These are phyloP conservation scores for Parastagonospora avenae DNA, from an alignment of 2,329 filamentous ascomycete species.

Conservation along the genomic window DNA sequence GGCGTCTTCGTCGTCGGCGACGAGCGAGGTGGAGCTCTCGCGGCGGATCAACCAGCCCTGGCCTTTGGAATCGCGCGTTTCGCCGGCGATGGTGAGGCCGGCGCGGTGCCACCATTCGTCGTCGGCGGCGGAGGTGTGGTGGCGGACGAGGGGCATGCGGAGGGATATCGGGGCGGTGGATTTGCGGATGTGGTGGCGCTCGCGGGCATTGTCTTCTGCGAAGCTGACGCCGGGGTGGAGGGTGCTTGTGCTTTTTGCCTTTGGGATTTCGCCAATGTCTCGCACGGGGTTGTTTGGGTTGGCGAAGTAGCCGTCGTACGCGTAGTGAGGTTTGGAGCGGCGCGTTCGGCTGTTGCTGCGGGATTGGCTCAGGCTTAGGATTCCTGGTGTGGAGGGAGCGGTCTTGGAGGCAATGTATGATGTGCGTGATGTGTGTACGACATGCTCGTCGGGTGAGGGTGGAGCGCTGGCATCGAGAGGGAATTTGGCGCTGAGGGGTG, in stretches of 20 bases:
- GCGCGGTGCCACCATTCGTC: constrained; percentile 66
- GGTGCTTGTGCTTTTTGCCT: constrained; percentile 54
- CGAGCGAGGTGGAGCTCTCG: constrained; percentile 61
- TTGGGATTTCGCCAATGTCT: constrained; percentile 47
- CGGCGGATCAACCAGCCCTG: constrained; percentile 64
- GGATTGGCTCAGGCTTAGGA: constrained; percentile 50
- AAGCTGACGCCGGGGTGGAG: constrained; percentile 42
- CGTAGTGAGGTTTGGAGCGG: constrained; percentile 38
- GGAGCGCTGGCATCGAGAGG: constrained; percentile 53
- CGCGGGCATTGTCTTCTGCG: constrained; percentile 15
- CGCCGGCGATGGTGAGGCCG: constrained; percentile 60
- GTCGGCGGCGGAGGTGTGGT: constrained; percentile 38
- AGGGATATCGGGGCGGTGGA: constrained; percentile 36
- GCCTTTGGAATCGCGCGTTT: constrained; percentile 65
- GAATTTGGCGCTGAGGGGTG: constrained; percentile 62
- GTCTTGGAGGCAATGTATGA: constrained; percentile 57
- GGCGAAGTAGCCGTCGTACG: constrained; percentile 42
- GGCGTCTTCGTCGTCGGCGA: constrained; percentile 43
- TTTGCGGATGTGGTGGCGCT: constrained; percentile 37
- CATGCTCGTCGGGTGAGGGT: constrained; percentile 37
- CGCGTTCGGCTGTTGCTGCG: constrained; percentile 33
- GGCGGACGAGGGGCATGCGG: constrained; percentile 26
- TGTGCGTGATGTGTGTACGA: constrained; percentile 38
- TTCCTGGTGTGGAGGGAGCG: constrained; percentile 55
- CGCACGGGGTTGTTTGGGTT: constrained; percentile 26